phyloP scores from a whole-genome alignment of 768 basidiomycete species.

The Exidia glandulosa region DNA sequence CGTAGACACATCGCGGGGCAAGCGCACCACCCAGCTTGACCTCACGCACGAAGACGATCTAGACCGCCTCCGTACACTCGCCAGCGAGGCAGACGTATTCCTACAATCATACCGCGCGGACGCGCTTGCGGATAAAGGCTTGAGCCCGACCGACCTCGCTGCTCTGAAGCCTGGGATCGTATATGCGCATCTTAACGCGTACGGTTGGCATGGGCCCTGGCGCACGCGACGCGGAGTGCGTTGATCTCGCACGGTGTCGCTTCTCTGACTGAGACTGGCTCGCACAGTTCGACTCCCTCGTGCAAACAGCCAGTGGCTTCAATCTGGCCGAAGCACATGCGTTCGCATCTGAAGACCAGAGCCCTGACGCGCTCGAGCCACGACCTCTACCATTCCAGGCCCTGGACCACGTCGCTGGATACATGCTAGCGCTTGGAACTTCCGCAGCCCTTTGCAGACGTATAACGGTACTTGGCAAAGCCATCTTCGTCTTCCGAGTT shows the following conservation, averaged over 20 bases:
- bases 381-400: conserved; percentile 45
- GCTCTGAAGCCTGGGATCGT: conserved; percentile 34
- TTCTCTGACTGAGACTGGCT: background rate
- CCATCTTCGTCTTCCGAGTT: background rate
- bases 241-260: background rate
- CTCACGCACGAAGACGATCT: conserved; percentile 24
- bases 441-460: conserved; percentile 43
- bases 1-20: conserved; percentile 49
- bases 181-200: conserved; percentile 42
- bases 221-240: conserved; percentile 39
- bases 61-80: conserved; percentile 25
- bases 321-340: conserved; percentile 46
- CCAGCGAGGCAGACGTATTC: conserved; percentile 41
- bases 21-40: conserved; percentile 52
- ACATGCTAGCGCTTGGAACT: conserved; percentile 48
- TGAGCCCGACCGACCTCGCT: conserved; percentile 32
- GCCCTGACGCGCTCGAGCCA: background rate
- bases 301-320: conserved; percentile 52
- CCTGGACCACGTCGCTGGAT: conserved; percentile 48
- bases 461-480: conserved; percentile 28
- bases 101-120: conserved; percentile 51
- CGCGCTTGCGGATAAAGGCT: conserved; percentile 36
- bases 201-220: conserved; percentile 51
- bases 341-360: conserved; percentile 21
- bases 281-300: conserved; percentile 50